These are phyloP conservation scores for Penicillium sp. DNA, from an alignment of 2,329 filamentous ascomycete species.

Conservation along the genomic window DNA sequence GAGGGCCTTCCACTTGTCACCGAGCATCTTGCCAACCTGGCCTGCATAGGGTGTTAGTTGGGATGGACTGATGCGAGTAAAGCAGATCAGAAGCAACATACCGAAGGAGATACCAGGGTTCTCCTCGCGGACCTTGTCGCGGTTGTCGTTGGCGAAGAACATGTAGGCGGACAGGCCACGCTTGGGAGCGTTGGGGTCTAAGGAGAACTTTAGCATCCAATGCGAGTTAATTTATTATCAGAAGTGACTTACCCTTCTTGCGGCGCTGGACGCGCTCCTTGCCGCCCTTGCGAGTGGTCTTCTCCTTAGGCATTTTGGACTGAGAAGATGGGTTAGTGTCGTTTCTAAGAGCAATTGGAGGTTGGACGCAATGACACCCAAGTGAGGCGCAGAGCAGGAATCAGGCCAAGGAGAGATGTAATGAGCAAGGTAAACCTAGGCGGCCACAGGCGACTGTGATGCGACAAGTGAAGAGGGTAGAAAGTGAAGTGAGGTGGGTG, in stretches of 20 bases:
- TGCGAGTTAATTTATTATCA: background rate
- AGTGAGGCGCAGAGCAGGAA: background rate
- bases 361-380: background rate
- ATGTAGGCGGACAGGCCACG: constrained; percentile 99
- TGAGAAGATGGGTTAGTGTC: constrained; percentile 8
- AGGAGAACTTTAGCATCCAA: constrained; percentile 19
- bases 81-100: constrained; percentile 37
- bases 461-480: background rate
- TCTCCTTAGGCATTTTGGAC: constrained; percentile 68
- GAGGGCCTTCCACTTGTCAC: constrained; percentile 97
- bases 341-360: background rate
- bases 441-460: background rate
- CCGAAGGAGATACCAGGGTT: constrained; percentile 98
- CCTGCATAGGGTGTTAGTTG: constrained; percentile 52
- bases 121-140: constrained; percentile 96
- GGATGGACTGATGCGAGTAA: background rate
- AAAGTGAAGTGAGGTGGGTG: background rate
- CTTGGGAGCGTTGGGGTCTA: constrained; percentile 98
- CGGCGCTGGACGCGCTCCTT: constrained; percentile 64
- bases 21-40: constrained; percentile 96
- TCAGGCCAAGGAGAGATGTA: background rate
- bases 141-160: constrained; percentile 99
- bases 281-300: constrained; percentile 62
- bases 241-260: constrained; percentile 65
- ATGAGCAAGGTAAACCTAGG: background rate